Conservation (phyloP, 116 monocot genomes). For the Phalaenopsis hybrid region DNA sequence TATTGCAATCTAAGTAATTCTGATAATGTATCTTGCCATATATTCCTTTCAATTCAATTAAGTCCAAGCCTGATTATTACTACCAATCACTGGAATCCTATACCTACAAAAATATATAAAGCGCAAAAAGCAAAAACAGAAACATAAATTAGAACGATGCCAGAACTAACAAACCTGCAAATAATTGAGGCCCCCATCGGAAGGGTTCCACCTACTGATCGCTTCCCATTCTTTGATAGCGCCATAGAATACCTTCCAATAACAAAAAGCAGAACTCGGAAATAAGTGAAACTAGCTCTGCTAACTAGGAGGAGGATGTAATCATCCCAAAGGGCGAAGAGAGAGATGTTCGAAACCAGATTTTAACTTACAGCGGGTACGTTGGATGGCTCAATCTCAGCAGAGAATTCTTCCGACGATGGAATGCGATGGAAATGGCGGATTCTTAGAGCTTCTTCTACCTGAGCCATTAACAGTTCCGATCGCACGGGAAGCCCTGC, state of each 20-base stretch:
- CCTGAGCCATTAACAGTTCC: not conserved
- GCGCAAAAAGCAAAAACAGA: not conserved
- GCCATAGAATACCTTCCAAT: constrained; percentile 55
- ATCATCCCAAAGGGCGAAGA: not conserved
- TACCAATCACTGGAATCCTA: no score
- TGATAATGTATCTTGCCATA: no score
- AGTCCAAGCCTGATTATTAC: no score
- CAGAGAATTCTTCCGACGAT: constrained; percentile 37
- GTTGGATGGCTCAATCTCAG: constrained; percentile 43
- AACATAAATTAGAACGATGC: not conserved
- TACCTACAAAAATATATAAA: not conserved
- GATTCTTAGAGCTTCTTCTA: constrained; percentile 25
- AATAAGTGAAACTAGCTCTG: not conserved
- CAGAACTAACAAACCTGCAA: constrained; percentile 34
- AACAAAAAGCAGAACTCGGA: not conserved
- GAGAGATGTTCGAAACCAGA: not conserved
- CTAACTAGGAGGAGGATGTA: no score
- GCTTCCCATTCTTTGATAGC: constrained; percentile 63
- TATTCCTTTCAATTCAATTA: no score
- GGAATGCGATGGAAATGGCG: constrained; percentile 19
- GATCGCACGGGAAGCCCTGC: not conserved
- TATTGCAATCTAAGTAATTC: no score
- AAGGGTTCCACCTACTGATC: constrained; percentile 54
- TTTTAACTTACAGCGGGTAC: constrained; percentile 37
- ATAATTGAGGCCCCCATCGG: constrained; percentile 70